Percentiles rank a stretch among this genome's conserved stretches.
Conservation (phyloP, 2,329 filamentous ascomycete genomes). For the Stachybotrys elegans region DNA sequence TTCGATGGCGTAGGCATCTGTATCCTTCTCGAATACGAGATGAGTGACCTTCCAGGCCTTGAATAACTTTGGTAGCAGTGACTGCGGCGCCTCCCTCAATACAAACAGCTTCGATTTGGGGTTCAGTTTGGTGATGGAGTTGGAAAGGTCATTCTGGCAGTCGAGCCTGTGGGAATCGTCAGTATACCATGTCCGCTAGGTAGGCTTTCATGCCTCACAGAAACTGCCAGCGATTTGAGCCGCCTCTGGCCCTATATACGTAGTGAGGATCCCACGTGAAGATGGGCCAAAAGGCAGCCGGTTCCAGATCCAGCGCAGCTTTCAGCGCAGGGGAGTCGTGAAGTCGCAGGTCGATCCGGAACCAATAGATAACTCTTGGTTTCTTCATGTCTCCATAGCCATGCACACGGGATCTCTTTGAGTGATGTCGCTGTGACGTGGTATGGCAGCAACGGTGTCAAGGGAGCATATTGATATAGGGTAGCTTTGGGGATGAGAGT, state of each 20-base stretch:
- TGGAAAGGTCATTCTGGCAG: constrained; percentile 66
- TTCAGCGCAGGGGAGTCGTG: constrained; percentile 72
- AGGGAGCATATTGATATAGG: too few relatives aligned
- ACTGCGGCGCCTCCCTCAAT: constrained; percentile 67
- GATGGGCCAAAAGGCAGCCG: constrained; percentile 65
- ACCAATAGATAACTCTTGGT: constrained; percentile 65
- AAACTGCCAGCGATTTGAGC: constrained; percentile 71
- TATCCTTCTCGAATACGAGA: constrained; percentile 74
- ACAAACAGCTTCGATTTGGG: constrained; percentile 66
- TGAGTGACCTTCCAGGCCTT: constrained; percentile 70
- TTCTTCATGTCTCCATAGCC: too few relatives aligned
- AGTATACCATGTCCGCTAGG: neutral
- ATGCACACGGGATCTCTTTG: too few relatives aligned
- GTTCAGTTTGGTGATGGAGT: constrained; percentile 64
- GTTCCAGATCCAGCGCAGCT: constrained; percentile 65
- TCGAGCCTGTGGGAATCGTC: constrained; percentile 47
- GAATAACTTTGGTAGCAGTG: constrained; percentile 67
- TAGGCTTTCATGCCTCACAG: constrained; percentile 39
- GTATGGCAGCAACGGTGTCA: neutral
- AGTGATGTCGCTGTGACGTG: too few relatives aligned
- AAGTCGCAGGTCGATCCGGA: constrained; percentile 70
- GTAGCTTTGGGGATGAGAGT: too few relatives aligned
- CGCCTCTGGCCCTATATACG: constrained; percentile 66
- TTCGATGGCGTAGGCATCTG: constrained; percentile 64
- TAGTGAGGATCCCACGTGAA: constrained; percentile 83